These are phyloP conservation scores for Phyllachora maydis DNA, from an alignment of 2,329 filamentous ascomycete genomes.

Conservation along the genomic window DNA sequence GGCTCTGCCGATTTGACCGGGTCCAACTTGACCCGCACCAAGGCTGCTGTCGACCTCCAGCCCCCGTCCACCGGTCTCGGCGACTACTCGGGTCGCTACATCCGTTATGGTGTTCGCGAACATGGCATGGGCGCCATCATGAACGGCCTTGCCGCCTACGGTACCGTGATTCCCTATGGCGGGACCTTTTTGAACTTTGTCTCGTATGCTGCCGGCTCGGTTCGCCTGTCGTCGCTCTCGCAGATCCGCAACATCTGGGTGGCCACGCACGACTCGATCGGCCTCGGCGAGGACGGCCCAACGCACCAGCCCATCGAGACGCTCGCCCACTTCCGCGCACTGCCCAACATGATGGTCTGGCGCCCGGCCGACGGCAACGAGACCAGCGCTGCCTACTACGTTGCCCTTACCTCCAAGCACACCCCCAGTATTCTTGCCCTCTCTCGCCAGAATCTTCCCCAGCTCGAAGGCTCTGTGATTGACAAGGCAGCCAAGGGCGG, in stretches of 20 bases:
- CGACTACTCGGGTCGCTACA: slow-evolving; percentile 77
- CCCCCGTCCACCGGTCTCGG: slow-evolving; percentile 69
- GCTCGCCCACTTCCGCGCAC: slow-evolving; percentile 90
- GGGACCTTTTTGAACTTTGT: slow-evolving; percentile 99
- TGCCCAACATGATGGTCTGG: slow-evolving; percentile 99
- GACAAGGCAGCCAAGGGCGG: slow-evolving; percentile 86
- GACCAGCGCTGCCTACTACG: slow-evolving; percentile 93
- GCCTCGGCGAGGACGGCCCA: slow-evolving; percentile 94
- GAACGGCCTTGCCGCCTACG: slow-evolving; percentile 90
- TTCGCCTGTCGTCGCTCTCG: slow-evolving; percentile 83
- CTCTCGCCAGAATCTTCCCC: slow-evolving; percentile 93
- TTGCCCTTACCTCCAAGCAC: slow-evolving; percentile 71
- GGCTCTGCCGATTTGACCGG: slow-evolving; percentile 95
- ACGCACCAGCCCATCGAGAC: slow-evolving; percentile 99
- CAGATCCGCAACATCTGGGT: slow-evolving; percentile 86
- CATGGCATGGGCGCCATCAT: slow-evolving; percentile 84
- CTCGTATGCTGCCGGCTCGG: slow-evolving; percentile 86
- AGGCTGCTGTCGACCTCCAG: slow-evolving; percentile 94
- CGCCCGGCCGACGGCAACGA: slow-evolving; percentile 97
- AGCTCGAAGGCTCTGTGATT: slow-evolving; percentile 84
- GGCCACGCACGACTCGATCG: slow-evolving; percentile 96
- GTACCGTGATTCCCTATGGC: slow-evolving; percentile 78
- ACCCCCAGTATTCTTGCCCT: slow-evolving; percentile 88
- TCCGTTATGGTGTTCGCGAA: slow-evolving; percentile 83
- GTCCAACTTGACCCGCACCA: slow-evolving; percentile 98